A percentile compares a stretch with the other conserved stretches of the same genome.
Evolutionary conservation across 1,284 basidiomycete species (phyloP).

Genomic region (Malassezia furfur): DNA sequence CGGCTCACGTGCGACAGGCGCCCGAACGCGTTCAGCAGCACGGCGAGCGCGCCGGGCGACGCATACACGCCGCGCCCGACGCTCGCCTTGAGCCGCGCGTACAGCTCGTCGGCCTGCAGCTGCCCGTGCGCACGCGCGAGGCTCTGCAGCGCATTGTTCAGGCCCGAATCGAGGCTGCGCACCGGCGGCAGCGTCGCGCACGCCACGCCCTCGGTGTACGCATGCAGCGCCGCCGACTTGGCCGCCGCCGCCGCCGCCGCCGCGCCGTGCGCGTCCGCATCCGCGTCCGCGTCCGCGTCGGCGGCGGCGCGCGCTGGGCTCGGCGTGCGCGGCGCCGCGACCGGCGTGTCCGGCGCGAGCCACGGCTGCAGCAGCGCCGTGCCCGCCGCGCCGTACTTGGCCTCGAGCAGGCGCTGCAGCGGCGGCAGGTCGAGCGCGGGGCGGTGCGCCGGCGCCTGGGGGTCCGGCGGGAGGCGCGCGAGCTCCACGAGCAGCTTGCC

Average conservation of each 20-base stretch:
- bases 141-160: not conserved
- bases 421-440: not conserved
- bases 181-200: constrained; percentile 4
- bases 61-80: constrained; percentile 6
- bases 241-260: not conserved
- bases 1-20: constrained; percentile 53
- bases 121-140: constrained; percentile 15
- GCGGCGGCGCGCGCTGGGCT: not conserved
- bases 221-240: not conserved
- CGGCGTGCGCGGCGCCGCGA: not conserved
- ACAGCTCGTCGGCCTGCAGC: constrained; percentile 7
- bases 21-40: constrained; percentile 33
- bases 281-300: not conserved
- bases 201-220: constrained; percentile 2
- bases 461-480: not conserved
- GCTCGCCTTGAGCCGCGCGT: constrained; percentile 2
- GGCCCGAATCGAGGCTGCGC: not conserved
- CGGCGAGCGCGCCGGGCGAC: constrained; percentile 24
- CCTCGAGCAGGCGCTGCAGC: not conserved
- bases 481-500: constrained; percentile 15
- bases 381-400: constrained; percentile 11
- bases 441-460: not conserved
- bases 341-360: not conserved
- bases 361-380: constrained; percentile 1
- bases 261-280: not conserved